These are phyloP conservation scores for Trypanosoma theileri DNA, from an alignment of 208 protist genomes.

Conservation along the genomic window DNA sequence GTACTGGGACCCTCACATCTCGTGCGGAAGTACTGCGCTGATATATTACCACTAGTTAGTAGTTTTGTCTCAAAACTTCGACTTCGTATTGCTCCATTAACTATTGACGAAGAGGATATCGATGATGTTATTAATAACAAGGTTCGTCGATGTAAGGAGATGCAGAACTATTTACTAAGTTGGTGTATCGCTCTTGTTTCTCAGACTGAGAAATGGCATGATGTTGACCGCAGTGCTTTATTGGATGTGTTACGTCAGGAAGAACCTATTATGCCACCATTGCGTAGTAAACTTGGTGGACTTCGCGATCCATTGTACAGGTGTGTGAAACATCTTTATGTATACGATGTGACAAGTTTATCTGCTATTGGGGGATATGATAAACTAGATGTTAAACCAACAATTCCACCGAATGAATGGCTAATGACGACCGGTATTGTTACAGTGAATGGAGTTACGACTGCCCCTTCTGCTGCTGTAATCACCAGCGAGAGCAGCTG, in stretches of 20 bases:
- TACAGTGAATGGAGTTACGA: constrained; percentile 9
- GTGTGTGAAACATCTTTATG: constrained; percentile 44
- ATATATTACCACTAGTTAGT: constrained; percentile 56
- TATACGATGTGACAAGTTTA: constrained; percentile 44
- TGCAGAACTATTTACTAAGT: constrained; percentile 47
- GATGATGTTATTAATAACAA: constrained; percentile 55
- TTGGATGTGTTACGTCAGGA: constrained; percentile 36
- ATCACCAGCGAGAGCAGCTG: constrained; percentile 29
- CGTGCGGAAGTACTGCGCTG: constrained; percentile 47
- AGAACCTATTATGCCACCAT: constrained; percentile 34
- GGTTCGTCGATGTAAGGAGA: constrained; percentile 61
- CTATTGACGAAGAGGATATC: constrained; percentile 46
- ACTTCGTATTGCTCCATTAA: constrained; percentile 69
- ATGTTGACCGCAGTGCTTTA: constrained; percentile 39
- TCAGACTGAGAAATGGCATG: constrained; percentile 25
- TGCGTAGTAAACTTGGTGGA: constrained; percentile 55
- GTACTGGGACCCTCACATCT: constrained; percentile 44
- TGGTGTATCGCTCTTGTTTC: constrained; percentile 74
- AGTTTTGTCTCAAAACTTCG: constrained; percentile 58
- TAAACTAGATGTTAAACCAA: not conserved
- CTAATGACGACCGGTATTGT: constrained; percentile 37
- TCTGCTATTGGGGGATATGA: constrained; percentile 19
- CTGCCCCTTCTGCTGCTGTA: constrained; percentile 31
- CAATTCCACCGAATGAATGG: constrained; percentile 48
- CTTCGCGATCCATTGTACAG: constrained; percentile 43